Evolutionary conservation across 1,139 yeast genomes (phyloP).

Genomic region (Taphrina wiesneri): DNA sequence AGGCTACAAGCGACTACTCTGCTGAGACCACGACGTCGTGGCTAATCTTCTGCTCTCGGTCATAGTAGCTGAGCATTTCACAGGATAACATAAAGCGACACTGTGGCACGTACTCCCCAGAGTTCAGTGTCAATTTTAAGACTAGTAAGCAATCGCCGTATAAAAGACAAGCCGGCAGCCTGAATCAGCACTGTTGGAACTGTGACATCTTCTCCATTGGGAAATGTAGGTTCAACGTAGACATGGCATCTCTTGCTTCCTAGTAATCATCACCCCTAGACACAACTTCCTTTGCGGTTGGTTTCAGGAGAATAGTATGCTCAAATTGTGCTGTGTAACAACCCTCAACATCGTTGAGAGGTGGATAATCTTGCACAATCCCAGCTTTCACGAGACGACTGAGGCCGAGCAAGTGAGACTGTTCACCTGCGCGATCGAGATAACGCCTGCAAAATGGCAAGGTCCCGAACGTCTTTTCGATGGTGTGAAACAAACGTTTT

Average conservation of each 20-base stretch:
- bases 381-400: conserved; percentile 84
- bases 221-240: neutral
- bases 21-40: too few species aligned
- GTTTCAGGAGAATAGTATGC: conserved; percentile 87
- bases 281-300: conserved; percentile 89
- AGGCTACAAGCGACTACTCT: too few species aligned
- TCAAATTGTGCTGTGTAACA: conserved; percentile 95
- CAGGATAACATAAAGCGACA: too few species aligned
- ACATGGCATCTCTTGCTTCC: neutral
- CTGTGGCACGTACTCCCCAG: too few species aligned
- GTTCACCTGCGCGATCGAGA: conserved; percentile 87
- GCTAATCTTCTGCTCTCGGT: too few species aligned
- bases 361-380: conserved; percentile 91
- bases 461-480: conserved; percentile 83
- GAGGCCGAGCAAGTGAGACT: conserved; percentile 80
- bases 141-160: too few species aligned
- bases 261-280: conserved; percentile 92
- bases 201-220: too few species aligned
- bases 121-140: too few species aligned
- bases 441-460: conserved; percentile 96
- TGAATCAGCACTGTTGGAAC: too few species aligned
- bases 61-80: too few species aligned
- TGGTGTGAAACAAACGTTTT: conserved; percentile 62
- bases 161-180: too few species aligned
- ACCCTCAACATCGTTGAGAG: conserved; percentile 80